Base-by-base conservation (phyloP, 805 yeast genomes). In the Wickerhamiella allomyrinae region DNA sequence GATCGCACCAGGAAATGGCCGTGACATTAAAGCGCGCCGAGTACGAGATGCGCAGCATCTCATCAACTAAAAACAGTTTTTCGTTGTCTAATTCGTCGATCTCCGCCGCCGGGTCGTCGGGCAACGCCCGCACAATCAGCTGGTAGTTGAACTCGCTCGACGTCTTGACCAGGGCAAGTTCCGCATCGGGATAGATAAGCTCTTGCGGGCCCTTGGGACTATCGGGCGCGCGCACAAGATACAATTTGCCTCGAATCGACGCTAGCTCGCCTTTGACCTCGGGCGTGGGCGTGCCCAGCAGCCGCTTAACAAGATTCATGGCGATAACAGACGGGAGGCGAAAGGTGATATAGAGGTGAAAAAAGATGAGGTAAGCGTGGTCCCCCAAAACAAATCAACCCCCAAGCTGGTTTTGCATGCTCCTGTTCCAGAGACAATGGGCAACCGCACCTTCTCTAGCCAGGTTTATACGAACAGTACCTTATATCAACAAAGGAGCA, bases 181-280 rank as follows among this genome's bases (percentile, higher is more conserved):
- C 75, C 2, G 94, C 87, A 51, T 84, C 94, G 45, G 75, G 78
- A 59, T 76, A 87, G 17, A 66, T 57, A 48, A 65, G 60, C 59
- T 91, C 96, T 27, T 76, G 66, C 20, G 77, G 86, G 7, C 95
- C 87, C 57, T 85, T 84, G 10, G 95, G 95, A n/a, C 39, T 36
- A 17, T 36, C 24, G 17, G 29, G 29, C 7, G 21, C 15, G n/a
- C 39, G 27, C 21, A 21, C 29, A 5, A 36, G 15, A 15, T 23
- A 11, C 19, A 36, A 11, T 14, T n/a, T 15, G 5, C 39, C 39
- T 3, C 15, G 29, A 14, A 36, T 36, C 15, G 39, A 14, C 11
- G 39, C 39, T 14, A 36, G 20, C 20, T 36, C 29, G 14, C 19
- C 9, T 23, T 36, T 14, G 21, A 27, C 13, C 14, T 27, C 17